Percentiles rank a stretch among this genome's conserved stretches.
phyloP scores from a whole-genome alignment of 225 moss, liverwort and hornwort genomes.

The Asterella californica region DNA sequence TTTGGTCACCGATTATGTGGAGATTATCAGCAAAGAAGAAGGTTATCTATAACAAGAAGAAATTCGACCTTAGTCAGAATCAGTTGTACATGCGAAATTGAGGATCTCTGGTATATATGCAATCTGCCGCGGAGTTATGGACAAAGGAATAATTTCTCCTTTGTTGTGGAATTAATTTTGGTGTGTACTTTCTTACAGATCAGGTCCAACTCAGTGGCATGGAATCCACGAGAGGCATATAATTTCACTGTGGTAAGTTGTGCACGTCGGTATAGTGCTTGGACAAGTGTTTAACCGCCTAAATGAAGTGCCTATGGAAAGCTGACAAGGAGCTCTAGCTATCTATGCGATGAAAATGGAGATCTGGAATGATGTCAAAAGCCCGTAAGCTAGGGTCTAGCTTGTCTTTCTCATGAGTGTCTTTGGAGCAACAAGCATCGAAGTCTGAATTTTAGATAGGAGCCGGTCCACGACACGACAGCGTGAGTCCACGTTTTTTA shows the following conservation, averaged over 20 bases:
- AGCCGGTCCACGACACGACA: no score
- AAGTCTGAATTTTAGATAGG: no score
- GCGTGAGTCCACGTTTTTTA: no score
- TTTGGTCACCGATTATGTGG: slow-evolving; percentile 86
- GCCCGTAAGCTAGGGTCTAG: no score
- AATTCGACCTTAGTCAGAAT: no score
- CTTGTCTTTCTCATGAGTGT: no score
- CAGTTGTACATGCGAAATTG: background rate
- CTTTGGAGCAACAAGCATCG: no score
- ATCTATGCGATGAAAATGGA: no score
- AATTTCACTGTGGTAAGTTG: slow-evolving; percentile 85
- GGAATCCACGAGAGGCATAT: slow-evolving; percentile 94
- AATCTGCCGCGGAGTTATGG: background rate
- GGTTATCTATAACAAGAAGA: no score
- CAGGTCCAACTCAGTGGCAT: slow-evolving; percentile 75
- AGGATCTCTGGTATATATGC: background rate
- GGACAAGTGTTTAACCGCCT: background rate
- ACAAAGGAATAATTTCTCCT: background rate
- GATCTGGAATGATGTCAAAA: no score
- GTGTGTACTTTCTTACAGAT: slow-evolving; percentile 45
- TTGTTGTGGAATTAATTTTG: background rate
- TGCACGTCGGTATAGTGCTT: background rate
- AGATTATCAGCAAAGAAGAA: slow-evolving; percentile 93
- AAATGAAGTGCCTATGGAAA: no score
- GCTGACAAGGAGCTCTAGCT: no score